These are phyloP conservation scores for Toxoplasma gondii DNA, from an alignment of 169 alveolate genomes.

Conservation along the genomic window DNA sequence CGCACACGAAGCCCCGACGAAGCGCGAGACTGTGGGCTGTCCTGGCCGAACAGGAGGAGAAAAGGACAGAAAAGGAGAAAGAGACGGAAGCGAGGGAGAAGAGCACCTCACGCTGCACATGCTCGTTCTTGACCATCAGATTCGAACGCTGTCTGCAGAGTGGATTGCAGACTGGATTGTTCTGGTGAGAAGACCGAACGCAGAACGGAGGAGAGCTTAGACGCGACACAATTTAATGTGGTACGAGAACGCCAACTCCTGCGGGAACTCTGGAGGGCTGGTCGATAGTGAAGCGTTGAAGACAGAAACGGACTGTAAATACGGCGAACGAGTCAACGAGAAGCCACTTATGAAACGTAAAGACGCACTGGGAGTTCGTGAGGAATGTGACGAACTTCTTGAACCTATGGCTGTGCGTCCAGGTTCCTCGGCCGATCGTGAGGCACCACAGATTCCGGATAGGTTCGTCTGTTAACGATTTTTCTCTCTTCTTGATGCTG, in stretches of 20 bases:
- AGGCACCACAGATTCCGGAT: no score
- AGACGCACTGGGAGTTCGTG: not conserved
- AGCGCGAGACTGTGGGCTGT: no score
- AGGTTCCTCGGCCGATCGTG: no score
- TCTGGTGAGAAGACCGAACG: not conserved
- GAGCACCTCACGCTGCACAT: not conserved
- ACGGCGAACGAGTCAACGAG: not conserved
- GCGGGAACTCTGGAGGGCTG: not conserved
- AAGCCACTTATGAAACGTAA: no score
- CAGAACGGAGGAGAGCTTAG: not conserved
- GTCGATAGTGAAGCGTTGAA: not conserved
- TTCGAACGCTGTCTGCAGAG: not conserved
- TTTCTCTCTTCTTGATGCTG: not conserved
- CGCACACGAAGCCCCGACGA: not conserved
- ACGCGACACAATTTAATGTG: not conserved
- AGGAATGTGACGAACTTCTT: not conserved
- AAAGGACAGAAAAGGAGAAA: not conserved
- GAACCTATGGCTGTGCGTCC: not conserved
- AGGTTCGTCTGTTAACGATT: not conserved
- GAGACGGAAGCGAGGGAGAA: not conserved
- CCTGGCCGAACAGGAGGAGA: not conserved
- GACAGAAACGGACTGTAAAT: not conserved
- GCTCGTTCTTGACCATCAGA: not conserved
- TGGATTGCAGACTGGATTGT: conserved; percentile 38
- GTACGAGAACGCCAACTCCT: not conserved